Evolutionary conservation across 345 rosid species (phyloP).

Genomic region (Melastoma malabathricum): DNA sequence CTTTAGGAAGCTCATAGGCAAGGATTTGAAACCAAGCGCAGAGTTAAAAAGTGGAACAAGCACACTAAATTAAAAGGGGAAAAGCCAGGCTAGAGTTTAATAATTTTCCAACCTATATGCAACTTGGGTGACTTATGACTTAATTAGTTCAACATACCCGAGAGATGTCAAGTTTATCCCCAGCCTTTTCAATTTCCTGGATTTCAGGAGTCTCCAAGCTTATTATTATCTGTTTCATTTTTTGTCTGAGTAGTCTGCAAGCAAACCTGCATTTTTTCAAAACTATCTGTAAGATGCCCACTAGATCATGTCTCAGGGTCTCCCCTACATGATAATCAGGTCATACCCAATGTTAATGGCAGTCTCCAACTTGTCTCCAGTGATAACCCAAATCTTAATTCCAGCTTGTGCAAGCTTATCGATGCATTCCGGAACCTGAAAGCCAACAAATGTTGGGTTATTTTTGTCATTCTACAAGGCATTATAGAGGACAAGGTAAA

Average conservation of each 20-base stretch:
- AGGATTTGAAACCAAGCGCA: too few species aligned
- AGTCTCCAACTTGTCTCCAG: slow-evolving; percentile 98
- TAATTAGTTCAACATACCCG: slow-evolving; percentile 21
- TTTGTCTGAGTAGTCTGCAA: slow-evolving; percentile 92
- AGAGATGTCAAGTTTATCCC: slow-evolving; percentile 47
- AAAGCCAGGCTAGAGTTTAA: slow-evolving; percentile 1
- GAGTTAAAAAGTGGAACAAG: too few species aligned
- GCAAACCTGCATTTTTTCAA: slow-evolving; percentile 49
- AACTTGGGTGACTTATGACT: neutral
- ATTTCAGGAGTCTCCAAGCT: slow-evolving; percentile 59
- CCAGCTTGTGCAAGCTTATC: slow-evolving; percentile 98
- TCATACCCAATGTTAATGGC: slow-evolving; percentile 86
- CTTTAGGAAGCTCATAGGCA: neutral
- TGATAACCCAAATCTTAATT: slow-evolving; percentile 87
- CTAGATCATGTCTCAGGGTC: neutral
- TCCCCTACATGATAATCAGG: neutral
- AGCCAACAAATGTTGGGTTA: slow-evolving; percentile 1
- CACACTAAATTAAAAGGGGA: too few species aligned
- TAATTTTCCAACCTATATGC: neutral
- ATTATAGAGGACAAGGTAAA: too few species aligned
- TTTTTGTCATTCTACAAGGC: too few species aligned
- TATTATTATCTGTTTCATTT: slow-evolving; percentile 79
- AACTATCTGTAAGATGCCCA: slow-evolving; percentile 3
- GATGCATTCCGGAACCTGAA: slow-evolving; percentile 94
- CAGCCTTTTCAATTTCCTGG: slow-evolving; percentile 58